These are phyloP conservation scores for Spergularia bocconei DNA, from an alignment of 148 eudicot genomes.

Conservation along the genomic window DNA sequence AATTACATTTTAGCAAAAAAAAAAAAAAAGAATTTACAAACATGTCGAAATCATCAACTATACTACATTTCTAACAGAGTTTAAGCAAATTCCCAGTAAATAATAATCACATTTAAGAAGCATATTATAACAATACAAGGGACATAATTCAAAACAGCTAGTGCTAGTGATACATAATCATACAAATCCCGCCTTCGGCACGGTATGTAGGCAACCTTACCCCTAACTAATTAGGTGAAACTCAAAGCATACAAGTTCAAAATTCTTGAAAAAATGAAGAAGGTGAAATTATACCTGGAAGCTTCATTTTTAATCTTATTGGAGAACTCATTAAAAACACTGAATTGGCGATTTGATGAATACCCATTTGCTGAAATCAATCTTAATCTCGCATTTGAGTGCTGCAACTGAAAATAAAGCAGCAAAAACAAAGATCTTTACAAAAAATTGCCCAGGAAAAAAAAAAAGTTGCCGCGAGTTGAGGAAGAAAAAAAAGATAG, in stretches of 20 bases:
- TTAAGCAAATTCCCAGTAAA: no score
- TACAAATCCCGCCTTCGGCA: no score
- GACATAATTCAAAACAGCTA: no score
- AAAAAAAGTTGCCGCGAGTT: neutral
- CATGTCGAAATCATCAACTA: no score
- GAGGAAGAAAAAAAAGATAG: neutral
- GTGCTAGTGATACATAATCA: no score
- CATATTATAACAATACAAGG: no score
- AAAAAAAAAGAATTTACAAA: no score
- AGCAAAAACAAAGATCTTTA: neutral
- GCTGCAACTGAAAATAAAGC: slow-evolving; percentile 18
- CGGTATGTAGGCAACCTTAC: no score
- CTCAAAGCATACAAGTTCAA: neutral
- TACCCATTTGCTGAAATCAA: slow-evolving; percentile 34
- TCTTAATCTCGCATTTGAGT: slow-evolving; percentile 35
- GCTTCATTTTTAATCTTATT: slow-evolving; percentile 78
- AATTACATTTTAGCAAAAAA: no score
- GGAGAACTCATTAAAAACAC: slow-evolving; percentile 84
- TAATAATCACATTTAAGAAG: no score
- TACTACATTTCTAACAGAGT: no score
- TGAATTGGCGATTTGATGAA: slow-evolving; percentile 52
- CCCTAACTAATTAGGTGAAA: neutral
- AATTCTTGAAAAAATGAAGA: neutral
- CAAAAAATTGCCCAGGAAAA: neutral
- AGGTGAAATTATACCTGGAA: slow-evolving; percentile 35